A percentile compares a stretch with the other conserved stretches of the same genome.
Evolutionary conservation across 2,329 filamentous ascomycete genomes (phyloP).

Genomic region (Nothophoma quercina): DNA sequence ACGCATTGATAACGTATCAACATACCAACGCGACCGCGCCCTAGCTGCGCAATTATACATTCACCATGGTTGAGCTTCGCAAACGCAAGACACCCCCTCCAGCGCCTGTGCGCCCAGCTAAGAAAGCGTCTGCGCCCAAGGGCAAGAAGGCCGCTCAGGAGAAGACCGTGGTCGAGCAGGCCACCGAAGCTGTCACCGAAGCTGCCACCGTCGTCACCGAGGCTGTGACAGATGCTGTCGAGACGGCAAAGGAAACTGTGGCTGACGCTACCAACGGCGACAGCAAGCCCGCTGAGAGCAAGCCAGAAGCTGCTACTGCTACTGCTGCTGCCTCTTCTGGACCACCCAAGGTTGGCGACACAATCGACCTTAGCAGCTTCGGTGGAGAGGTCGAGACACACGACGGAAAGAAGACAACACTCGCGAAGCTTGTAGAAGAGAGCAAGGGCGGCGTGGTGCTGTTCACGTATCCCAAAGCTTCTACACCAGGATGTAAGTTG

Average conservation of each 20-base stretch:
- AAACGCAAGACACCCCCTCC: slow-evolving; percentile 67
- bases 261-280: slow-evolving; percentile 41
- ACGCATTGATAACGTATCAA: slow-evolving; percentile 21
- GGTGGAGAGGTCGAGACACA: slow-evolving; percentile 81
- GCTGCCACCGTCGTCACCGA: slow-evolving; percentile 40
- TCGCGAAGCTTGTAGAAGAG: slow-evolving; percentile 81
- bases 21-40: slow-evolving; percentile 31
- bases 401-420: slow-evolving; percentile 78
- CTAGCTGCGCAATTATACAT: slow-evolving; percentile 35
- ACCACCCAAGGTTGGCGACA: slow-evolving; percentile 57
- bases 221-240: slow-evolving; percentile 43
- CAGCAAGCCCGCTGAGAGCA: slow-evolving; percentile 36
- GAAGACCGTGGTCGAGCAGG: slow-evolving; percentile 47
- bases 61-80: slow-evolving; percentile 64
- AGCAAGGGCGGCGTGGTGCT: slow-evolving; percentile 88
- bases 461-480: slow-evolving; percentile 95
- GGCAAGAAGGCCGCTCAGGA: slow-evolving; percentile 36
- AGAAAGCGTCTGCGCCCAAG: slow-evolving; percentile 56
- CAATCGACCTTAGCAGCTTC: slow-evolving; percentile 62
- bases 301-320: too few species aligned
- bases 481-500: slow-evolving; percentile 88
- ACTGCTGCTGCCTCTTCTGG: slow-evolving; percentile 14
- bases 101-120: slow-evolving; percentile 56
- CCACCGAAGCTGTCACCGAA: slow-evolving; percentile 42
- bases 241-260: slow-evolving; percentile 43